Evolutionary conservation across 768 basidiomycete genomes (phyloP), one percentile per base, ranked within the genome.

Genomic region (Hygrophorus pudorinus): DNA sequence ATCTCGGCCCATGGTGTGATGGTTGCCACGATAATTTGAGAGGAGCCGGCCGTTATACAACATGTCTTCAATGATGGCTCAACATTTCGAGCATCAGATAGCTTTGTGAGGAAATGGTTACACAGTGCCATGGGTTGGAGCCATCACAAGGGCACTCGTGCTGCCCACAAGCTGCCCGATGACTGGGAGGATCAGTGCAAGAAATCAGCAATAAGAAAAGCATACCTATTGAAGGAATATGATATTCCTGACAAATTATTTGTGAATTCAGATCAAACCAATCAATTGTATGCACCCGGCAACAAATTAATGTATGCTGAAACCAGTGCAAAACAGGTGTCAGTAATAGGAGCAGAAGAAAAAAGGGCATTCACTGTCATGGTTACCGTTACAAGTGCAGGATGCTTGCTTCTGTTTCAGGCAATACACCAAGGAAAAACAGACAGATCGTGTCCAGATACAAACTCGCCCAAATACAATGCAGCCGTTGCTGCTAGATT

Each of bases 301-400:
- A 53, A 50, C 11, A 44, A 53, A 20, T 52, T 51, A 29, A 66
- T 57, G 7, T 67, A 51, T 48, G 53, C 53, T 0, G 13, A 42
- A 32, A 52, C 18, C 10, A 31, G 41, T n/a, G n/a, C n/a, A n/a
- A n/a, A n/a, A n/a, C n/a, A n/a, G n/a, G n/a, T n/a, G n/a, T n/a
- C n/a, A n/a, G 46, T 59, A 5, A 37, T 63, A 18, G 64, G 67
- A 1, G 33, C 21, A 5, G 65, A 67, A 2, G 65, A 70, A 44
- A 68, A 70, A 49, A 51, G 60, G 0, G 67, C 65, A 16, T 65
- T 67, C 31, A 70, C 65, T 2, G 32, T 59, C 1, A 27, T 67
- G 16, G 53, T 62, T 2, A 56, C 59, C 1, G 49, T 68, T 14
- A 48, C 59, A 2, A 48, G 45, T 21, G 38, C 47, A 36, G 63